These are phyloP conservation scores for Lactarius vividus DNA, from an alignment of 768 basidiomycete genomes.

Conservation along the genomic window DNA sequence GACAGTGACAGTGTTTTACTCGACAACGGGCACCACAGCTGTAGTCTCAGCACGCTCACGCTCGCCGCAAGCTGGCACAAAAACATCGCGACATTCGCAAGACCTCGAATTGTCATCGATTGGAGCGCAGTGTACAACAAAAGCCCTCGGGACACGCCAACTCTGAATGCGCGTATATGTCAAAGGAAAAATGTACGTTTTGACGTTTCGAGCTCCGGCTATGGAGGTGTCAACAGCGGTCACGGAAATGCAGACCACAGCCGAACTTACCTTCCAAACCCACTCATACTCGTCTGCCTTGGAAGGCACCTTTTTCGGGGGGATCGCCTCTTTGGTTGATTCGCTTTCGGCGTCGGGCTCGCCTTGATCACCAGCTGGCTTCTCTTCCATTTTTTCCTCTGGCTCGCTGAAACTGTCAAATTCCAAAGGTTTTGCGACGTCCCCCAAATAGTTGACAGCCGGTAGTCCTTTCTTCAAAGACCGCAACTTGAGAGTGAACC, in stretches of 20 bases:
- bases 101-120: not conserved
- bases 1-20: not conserved
- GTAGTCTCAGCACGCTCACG: not conserved
- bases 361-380: slow-evolving; percentile 31
- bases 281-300: slow-evolving; percentile 79
- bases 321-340: slow-evolving; percentile 21
- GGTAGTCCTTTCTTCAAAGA: slow-evolving; percentile 89
- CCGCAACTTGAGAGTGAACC: slow-evolving; percentile 91
- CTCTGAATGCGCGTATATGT: slow-evolving; percentile 2
- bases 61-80: not conserved
- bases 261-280: slow-evolving; percentile 78
- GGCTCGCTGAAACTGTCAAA: slow-evolving; percentile 44
- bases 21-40: not conserved
- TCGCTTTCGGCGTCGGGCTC: slow-evolving; percentile 27
- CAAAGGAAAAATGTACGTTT: slow-evolving; percentile 89
- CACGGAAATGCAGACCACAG: not conserved
- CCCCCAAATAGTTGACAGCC: slow-evolving; percentile 67
- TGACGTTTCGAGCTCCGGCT: slow-evolving; percentile 94
- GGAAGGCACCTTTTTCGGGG: slow-evolving; percentile 46
- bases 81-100: not conserved
- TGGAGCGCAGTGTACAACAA: not conserved
- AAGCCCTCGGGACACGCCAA: not conserved
- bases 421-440: slow-evolving; percentile 53
- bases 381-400: slow-evolving; percentile 34
- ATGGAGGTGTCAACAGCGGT: slow-evolving; percentile 19